Percentiles rank a stretch among this genome's conserved stretches.
Conservation (phyloP, 2,329 filamentous ascomycete genomes). For the Colletotrichum agaves region DNA sequence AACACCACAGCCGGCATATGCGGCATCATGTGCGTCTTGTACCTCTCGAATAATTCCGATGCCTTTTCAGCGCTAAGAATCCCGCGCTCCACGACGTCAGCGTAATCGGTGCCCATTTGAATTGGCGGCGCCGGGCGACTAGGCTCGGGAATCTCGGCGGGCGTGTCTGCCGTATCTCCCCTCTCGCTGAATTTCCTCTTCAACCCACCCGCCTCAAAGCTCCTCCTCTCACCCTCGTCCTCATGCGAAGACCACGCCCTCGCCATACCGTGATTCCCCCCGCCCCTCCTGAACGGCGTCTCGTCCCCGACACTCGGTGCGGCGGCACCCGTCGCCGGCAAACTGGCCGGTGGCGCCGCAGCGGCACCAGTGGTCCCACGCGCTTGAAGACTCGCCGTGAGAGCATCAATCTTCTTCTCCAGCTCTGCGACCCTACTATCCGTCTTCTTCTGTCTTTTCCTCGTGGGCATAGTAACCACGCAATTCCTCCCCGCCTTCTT, state of each 20-base stretch:
- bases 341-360: slow-evolving; percentile 40
- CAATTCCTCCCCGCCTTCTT: slow-evolving; percentile 83
- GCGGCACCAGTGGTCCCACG: slow-evolving; percentile 40
- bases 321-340: slow-evolving; percentile 22
- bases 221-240: slow-evolving; percentile 15
- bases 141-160: slow-evolving; percentile 7
- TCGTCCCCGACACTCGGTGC: neutral
- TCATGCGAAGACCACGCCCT: slow-evolving; percentile 10
- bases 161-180: slow-evolving; percentile 15
- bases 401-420: slow-evolving; percentile 90
- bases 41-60: slow-evolving; percentile 65
- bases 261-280: slow-evolving; percentile 24
- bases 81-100: slow-evolving; percentile 68
- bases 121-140: slow-evolving; percentile 28
- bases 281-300: slow-evolving; percentile 29
- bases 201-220: slow-evolving; percentile 30
- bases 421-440: slow-evolving; percentile 90
- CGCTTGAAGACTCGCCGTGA: slow-evolving; percentile 83
- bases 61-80: slow-evolving; percentile 67
- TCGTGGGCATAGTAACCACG: slow-evolving; percentile 76
- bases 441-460: slow-evolving; percentile 91
- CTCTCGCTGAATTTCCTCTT: slow-evolving; percentile 48
- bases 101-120: slow-evolving; percentile 42
- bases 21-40: slow-evolving; percentile 67
- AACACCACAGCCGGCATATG: slow-evolving; percentile 74